Conservation (phyloP, 176 grass and related monocot genomes). For the Miscanthus lutarioriparius region DNA sequence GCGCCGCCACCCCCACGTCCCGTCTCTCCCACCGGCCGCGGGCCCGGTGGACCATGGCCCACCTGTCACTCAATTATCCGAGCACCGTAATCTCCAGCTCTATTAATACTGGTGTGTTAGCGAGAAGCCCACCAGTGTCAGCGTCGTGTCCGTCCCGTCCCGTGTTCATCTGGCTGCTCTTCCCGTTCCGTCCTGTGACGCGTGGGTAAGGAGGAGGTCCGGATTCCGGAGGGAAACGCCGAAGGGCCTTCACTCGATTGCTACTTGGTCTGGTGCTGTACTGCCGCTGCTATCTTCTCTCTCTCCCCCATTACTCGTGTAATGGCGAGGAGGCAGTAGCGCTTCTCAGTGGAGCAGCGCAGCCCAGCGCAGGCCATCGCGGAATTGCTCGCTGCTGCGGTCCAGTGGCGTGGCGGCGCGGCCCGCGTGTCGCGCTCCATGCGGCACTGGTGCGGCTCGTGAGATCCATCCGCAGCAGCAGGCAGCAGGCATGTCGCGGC, state of each 20-base stretch:
- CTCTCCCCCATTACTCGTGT: constrained; percentile 5
- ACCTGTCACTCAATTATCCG: neutral
- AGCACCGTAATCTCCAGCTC: neutral
- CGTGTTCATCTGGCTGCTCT: neutral
- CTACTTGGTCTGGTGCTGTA: constrained; percentile 21
- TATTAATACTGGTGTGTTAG: constrained; percentile 30
- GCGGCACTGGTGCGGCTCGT: constrained; percentile 34
- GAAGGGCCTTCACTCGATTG: constrained; percentile 16
- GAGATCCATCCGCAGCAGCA: constrained; percentile 49
- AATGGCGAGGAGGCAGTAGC: constrained; percentile 37
- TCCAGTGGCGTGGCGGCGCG: neutral
- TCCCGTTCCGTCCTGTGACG: constrained; percentile 34
- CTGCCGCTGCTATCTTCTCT: neutral
- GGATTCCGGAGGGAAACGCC: constrained; percentile 33
- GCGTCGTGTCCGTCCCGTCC: neutral
- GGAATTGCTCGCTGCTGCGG: constrained; percentile 20
- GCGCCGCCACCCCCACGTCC: neutral
- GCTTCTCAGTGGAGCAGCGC: neutral
- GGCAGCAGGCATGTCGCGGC: constrained; percentile 59
- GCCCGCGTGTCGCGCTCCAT: constrained; percentile 3
- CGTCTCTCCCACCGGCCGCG: constrained; percentile 2
- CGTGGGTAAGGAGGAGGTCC: constrained; percentile 14
- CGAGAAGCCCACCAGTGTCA: neutral
- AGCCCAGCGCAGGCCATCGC: neutral
- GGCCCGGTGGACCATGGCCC: neutral